These are phyloP conservation scores for Sicyos baderoa DNA, from an alignment of 306 rosid species.

Conservation along the genomic window DNA sequence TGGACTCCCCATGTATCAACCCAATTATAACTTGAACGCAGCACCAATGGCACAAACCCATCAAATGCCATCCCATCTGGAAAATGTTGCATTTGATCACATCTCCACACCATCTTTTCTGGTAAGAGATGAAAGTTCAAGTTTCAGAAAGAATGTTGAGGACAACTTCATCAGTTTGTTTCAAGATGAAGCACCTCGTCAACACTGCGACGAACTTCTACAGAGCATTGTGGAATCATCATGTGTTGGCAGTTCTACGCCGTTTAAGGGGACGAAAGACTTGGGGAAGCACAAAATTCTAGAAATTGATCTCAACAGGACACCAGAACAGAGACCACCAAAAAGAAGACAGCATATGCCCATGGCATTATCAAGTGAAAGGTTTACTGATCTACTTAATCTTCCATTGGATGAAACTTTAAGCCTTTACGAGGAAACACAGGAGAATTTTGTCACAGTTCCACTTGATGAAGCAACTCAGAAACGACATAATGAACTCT, in stretches of 20 bases:
- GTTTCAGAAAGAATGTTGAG: slow-evolving; percentile 33
- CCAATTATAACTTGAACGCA: slow-evolving; percentile 36
- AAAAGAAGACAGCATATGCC: slow-evolving; percentile 77
- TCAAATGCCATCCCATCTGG: slow-evolving; percentile 28
- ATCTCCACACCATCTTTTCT: slow-evolving; percentile 12
- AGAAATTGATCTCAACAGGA: slow-evolving; percentile 59
- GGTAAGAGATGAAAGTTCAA: slow-evolving; percentile 35
- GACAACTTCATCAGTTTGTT: slow-evolving; percentile 26
- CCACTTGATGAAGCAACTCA: slow-evolving; percentile 36
- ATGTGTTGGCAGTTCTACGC: slow-evolving; percentile 39
- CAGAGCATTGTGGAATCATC: slow-evolving; percentile 61
- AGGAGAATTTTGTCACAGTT: slow-evolving; percentile 27
- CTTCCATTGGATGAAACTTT: slow-evolving; percentile 35
- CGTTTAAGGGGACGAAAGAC: slow-evolving; percentile 25
- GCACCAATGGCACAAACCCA: slow-evolving; percentile 30
- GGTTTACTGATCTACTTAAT: slow-evolving; percentile 22
- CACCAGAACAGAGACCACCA: slow-evolving; percentile 62
- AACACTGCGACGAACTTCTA: slow-evolving; percentile 38
- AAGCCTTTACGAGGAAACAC: slow-evolving; percentile 37
- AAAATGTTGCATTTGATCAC: slow-evolving; percentile 25
- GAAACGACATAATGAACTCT: slow-evolving; percentile 37
- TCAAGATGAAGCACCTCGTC: slow-evolving; percentile 36
- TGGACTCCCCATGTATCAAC: slow-evolving; percentile 31
- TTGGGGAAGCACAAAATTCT: slow-evolving; percentile 27
- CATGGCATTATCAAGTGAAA: slow-evolving; percentile 46